Conservation (phyloP, 2,329 filamentous ascomycete genomes). For the Fusarium sulawesiense region DNA sequence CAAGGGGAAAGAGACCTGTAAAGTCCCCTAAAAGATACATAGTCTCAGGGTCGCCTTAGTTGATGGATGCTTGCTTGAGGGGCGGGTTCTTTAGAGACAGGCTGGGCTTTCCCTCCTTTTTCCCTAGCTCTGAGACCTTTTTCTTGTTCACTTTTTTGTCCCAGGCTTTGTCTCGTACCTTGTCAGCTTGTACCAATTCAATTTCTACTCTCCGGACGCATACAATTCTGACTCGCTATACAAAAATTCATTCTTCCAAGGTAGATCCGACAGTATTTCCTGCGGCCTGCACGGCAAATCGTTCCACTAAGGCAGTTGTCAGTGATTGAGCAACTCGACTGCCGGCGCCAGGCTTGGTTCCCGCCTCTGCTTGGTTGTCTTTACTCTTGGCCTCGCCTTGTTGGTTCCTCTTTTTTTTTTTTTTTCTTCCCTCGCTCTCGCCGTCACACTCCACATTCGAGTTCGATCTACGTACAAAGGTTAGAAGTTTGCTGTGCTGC, state of each 20-base stretch:
- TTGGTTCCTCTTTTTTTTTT: not conserved
- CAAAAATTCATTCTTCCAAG: slow-evolving; percentile 29
- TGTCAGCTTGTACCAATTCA: slow-evolving; percentile 35
- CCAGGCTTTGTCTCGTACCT: slow-evolving; percentile 18
- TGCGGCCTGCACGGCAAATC: slow-evolving; percentile 27
- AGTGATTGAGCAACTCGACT: slow-evolving; percentile 31
- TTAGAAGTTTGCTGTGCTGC: not conserved
- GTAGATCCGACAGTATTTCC: slow-evolving; percentile 8
- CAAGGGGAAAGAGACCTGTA: not conserved
- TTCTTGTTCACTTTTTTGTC: slow-evolving; percentile 13
- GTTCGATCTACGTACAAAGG: not conserved
- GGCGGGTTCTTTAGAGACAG: slow-evolving; percentile 3
- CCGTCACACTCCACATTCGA: slow-evolving; percentile 18
- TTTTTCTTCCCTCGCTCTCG: not conserved
- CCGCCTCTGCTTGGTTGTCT: slow-evolving; percentile 20
- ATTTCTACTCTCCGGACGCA: slow-evolving; percentile 33
- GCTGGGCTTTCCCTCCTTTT: slow-evolving; percentile 26
- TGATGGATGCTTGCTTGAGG: not conserved
- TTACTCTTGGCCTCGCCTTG: slow-evolving; percentile 25
- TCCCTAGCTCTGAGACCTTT: slow-evolving; percentile 30
- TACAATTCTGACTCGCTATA: slow-evolving; percentile 34
- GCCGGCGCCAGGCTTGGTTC: slow-evolving; percentile 38
- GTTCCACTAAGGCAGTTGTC: slow-evolving; percentile 26
- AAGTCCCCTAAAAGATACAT: slow-evolving; percentile 21
- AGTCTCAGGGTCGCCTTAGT: not conserved